These are phyloP conservation scores for Ogataea trehalophila DNA, from an alignment of 805 yeast species.

Conservation along the genomic window DNA sequence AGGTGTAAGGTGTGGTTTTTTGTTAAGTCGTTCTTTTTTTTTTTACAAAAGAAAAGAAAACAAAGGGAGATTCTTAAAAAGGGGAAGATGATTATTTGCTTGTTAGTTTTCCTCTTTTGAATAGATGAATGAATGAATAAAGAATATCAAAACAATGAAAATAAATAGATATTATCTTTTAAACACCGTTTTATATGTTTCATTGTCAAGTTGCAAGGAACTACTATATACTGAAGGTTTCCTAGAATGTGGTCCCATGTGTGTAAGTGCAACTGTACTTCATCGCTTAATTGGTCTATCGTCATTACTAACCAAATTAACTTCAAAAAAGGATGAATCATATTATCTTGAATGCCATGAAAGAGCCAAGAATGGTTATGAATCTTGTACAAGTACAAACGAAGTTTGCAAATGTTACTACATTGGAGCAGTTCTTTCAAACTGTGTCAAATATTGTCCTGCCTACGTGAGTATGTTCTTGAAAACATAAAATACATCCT, in stretches of 20 bases:
- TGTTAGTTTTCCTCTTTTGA: too few species aligned
- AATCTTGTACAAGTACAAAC: conserved; percentile 14
- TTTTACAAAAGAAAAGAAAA: too few species aligned
- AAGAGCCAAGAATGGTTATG: conserved; percentile 13
- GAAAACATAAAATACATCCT: neutral
- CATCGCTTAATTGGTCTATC: neutral
- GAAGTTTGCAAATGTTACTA: conserved; percentile 27
- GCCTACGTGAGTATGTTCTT: conserved; percentile 13
- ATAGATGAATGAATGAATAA: too few species aligned
- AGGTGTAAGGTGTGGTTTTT: too few species aligned
- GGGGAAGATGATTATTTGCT: too few species aligned
- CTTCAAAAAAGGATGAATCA: conserved; percentile 15
- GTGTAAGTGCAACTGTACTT: conserved; percentile 12
- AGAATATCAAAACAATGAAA: too few species aligned
- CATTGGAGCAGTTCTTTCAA: conserved; percentile 18
- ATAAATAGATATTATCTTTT: neutral
- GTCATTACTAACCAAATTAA: neutral
- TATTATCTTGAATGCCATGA: conserved; percentile 24
- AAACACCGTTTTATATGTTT: neutral
- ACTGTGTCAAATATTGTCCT: conserved; percentile 23
- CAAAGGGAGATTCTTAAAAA: too few species aligned
- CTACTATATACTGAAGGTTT: conserved; percentile 14
- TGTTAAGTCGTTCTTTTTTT: too few species aligned
- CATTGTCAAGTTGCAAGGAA: conserved; percentile 5
- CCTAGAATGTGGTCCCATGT: conserved; percentile 20